A percentile compares a stretch with the other conserved stretches of the same genome.
Evolutionary conservation across 129 eudicot genomes (phyloP).

Genomic region (Artemisia tridentata): DNA sequence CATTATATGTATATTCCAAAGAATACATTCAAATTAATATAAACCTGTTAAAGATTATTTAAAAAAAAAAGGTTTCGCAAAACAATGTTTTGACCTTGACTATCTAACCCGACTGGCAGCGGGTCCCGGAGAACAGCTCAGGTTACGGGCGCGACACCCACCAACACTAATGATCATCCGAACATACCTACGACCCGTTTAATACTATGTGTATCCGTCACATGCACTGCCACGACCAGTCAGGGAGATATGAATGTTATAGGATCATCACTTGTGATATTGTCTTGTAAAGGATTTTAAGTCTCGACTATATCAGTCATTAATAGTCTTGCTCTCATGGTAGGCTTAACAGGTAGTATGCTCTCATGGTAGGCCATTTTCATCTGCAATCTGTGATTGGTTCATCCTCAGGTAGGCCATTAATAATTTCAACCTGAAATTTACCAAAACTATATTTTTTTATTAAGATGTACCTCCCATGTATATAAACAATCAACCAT

Average conservation of each 20-base stretch:
- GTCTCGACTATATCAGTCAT: slow-evolving; percentile 12
- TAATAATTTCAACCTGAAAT: too few relatives aligned
- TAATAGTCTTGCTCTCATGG: slow-evolving; percentile 10
- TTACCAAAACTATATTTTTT: too few relatives aligned
- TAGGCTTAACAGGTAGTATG: not conserved
- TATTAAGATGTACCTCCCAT: too few relatives aligned
- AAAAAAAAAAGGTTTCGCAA: too few relatives aligned
- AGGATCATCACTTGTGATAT: not conserved
- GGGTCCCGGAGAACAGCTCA: slow-evolving; percentile 3
- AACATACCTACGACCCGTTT: slow-evolving; percentile 12
- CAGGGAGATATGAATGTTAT: not conserved
- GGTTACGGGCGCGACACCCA: slow-evolving; percentile 11
- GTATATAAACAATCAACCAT: too few relatives aligned
- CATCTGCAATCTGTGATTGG: too few relatives aligned
- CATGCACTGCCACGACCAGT: not conserved
- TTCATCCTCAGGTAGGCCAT: too few relatives aligned
- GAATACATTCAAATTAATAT: too few relatives aligned
- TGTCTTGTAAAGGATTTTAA: slow-evolving; percentile 5
- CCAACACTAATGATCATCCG: slow-evolving; percentile 1
- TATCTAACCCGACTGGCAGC: slow-evolving; percentile 9
- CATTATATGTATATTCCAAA: too few relatives aligned
- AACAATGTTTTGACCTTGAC: too few relatives aligned
- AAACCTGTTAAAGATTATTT: too few relatives aligned
- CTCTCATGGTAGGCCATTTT: not conserved
- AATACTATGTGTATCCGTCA: not conserved